Base-by-base conservation (phyloP, 345 rosid genomes). In the Acer campestre region DNA sequence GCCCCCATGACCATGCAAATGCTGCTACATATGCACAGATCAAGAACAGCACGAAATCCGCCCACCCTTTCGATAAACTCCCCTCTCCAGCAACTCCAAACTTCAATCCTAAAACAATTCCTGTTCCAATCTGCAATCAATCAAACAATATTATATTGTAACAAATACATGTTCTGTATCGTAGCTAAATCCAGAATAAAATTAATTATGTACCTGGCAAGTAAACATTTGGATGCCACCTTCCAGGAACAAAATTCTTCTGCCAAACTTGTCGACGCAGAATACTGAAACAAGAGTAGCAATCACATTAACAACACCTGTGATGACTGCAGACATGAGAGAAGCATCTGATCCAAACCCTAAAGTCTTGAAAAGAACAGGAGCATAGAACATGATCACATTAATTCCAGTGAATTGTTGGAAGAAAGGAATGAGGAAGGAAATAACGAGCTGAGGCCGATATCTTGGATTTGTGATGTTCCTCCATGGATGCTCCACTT, bases 211-310 rank as follows among this genome's bases (percentile, higher is more conserved):
- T 56, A 90, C 95, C 95, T 91, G 98, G 76, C 88, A 82, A 17
- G 90, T 75, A 14, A 91, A 69, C 98, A 93, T 93, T 76, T 91
- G 96, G 5, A 53, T 11, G 25, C 98, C 98, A 22, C 96, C 98
- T 79, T 90, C 90, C 27, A 91, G 82, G 84, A 93, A 90, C 84
- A 93, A 79, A 20, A 83, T n/a, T 72, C 91, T 79, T 74, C 98
- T 83, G 3, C 98, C 98, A 10, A 86, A 77, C 83, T 58, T 90
- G 78, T 93, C 98, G 0, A 84, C 96, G 0, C 81, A 77, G 78
- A 71, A 76, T 31, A 91, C 85, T 48, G 96, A 90, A 63, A 93
- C 91, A 1, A 88, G 16, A 0, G 98, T 91, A 27, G 91, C 89
- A 44, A 85, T 5, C 8, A 91, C 91, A 73, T 93, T 92, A 65